These are phyloP conservation scores for Plicaturopsis crispa DNA, from an alignment of 768 basidiomycete genomes.

Conservation along the genomic window DNA sequence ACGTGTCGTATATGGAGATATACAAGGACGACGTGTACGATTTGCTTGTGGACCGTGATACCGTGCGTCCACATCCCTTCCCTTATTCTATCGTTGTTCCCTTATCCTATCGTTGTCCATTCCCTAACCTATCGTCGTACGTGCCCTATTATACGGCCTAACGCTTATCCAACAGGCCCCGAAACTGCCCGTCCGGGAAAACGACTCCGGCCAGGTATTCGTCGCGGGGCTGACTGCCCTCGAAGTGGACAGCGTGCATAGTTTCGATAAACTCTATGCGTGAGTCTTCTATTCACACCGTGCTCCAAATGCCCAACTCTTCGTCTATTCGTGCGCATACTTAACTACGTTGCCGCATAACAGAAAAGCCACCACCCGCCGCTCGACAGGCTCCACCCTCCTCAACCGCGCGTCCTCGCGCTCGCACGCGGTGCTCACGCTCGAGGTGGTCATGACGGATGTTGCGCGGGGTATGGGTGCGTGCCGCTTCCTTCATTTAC, in stretches of 20 bases:
- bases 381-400: conserved; percentile 81
- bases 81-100: conserved; percentile 1
- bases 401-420: conserved; percentile 82
- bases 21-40: conserved; percentile 91
- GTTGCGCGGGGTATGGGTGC: conserved; percentile 45
- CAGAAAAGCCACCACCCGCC: conserved; percentile 66
- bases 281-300: conserved; percentile 18
- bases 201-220: conserved; percentile 42
- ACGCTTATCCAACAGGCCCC: conserved; percentile 27
- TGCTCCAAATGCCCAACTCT: no score
- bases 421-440: conserved; percentile 80
- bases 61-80: conserved; percentile 31
- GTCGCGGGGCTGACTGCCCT: conserved; percentile 41
- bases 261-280: conserved; percentile 42
- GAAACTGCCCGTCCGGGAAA: conserved; percentile 51
- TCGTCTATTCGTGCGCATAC: no score
- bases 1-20: conserved; percentile 81
- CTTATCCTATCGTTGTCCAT: not conserved
- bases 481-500: conserved; percentile 11
- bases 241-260: conserved; percentile 30
- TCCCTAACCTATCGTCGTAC: no score
- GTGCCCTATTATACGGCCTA: not conserved
- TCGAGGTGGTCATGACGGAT: conserved; percentile 57
- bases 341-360: not conserved
- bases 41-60: conserved; percentile 66